Base-by-base conservation (phyloP, 495 filamentous ascomycete species). In the Hypomontagnella monticulosa region DNA sequence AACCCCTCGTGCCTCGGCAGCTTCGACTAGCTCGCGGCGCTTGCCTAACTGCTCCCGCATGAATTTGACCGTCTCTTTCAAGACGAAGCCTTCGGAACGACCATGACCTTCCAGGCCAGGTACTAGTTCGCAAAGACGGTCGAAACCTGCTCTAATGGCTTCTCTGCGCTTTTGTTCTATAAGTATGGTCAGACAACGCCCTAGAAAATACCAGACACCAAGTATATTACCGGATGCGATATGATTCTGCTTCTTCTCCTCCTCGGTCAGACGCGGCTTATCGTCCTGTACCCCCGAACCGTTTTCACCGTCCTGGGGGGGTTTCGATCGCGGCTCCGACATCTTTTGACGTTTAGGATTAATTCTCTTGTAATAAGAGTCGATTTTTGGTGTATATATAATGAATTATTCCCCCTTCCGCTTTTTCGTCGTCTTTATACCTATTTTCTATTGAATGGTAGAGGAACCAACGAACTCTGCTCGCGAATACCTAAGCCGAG, bases 241-340 rank as follows among this genome's bases (percentile, higher is more conserved):
- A 71, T 97, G 93, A 67, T 97, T 97, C 61, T 87, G 87, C 77
- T 95, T 96, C 81, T 95, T 96, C 73, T 96, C 89, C 60, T 90
- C 85, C 54, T 93, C 91, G 3, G 89, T 92, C 55, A 96, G 81
- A 15, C 92, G 87, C n/a, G 90, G 90, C 66, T 87, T 88, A 27
- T 91, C 88, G 10, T 76, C 78, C 0, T 63, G 54, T 5, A 11
- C 30, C 27, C 49, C 44, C 11, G 51, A 67, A 8, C 57, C 55
- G 34, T 49, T 61, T 14, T 73, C 63, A 34, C 69, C 71, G 37
- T 72, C 71, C 44, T 67, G 71, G 32, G 71, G 71, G 10, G 73
- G 72, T 27, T 58, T 69, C 1, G 69, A 74, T 40, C 62, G 54
- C 47, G 59, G 57, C 40, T 71, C 69, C 30, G 71, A 69, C 71